Conservation (phyloP, 1,284 basidiomycete species). For the Cryptococcus sp. region DNA sequence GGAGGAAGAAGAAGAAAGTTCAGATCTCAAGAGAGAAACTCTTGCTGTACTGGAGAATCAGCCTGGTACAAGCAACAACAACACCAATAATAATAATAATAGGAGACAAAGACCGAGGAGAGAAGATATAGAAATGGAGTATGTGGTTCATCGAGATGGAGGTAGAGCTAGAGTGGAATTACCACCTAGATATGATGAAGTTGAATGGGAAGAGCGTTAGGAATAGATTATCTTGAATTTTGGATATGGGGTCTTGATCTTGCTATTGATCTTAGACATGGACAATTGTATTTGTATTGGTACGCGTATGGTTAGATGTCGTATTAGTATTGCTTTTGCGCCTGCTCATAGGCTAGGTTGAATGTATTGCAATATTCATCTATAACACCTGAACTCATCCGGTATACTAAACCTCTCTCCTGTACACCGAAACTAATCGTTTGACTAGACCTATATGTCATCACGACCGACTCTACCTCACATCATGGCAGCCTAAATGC, state of each 20-base stretch:
- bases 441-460: too few relatives aligned
- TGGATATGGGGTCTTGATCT: too few relatives aligned
- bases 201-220: constrained; percentile 30
- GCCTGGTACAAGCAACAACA: constrained; percentile 1
- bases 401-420: too few relatives aligned
- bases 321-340: too few relatives aligned
- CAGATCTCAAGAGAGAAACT: constrained; percentile 41
- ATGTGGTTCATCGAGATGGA: constrained; percentile 42
- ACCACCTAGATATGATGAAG: constrained; percentile 44
- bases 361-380: too few relatives aligned
- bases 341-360: too few relatives aligned
- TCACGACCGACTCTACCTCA: neutral
- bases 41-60: constrained; percentile 18
- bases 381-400: too few relatives aligned
- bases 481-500: neutral
- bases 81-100: constrained; percentile 1
- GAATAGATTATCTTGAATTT: neutral
- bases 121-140: constrained; percentile 23
- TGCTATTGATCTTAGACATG: too few relatives aligned
- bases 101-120: constrained; percentile 12
- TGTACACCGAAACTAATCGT: too few relatives aligned
- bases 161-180: constrained; percentile 33
- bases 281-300: too few relatives aligned
- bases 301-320: too few relatives aligned
- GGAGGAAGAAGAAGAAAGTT: constrained; percentile 14